Evolutionary conservation across 345 rosid genomes (phyloP).

Genomic region (Eucalyptus tenuipes): DNA sequence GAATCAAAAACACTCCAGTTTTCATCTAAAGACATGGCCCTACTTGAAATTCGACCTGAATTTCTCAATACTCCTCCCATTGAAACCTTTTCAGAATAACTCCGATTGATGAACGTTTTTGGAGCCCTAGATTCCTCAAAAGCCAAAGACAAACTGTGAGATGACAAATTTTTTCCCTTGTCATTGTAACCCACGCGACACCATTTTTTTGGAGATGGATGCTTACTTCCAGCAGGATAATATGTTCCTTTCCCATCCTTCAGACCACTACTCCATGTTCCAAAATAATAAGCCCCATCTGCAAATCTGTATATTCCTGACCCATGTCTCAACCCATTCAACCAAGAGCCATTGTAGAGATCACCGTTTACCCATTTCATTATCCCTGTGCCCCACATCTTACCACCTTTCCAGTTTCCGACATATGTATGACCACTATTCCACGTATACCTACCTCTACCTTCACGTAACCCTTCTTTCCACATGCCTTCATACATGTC

Average conservation of each 20-base stretch:
- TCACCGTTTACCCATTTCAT: constrained; percentile 92
- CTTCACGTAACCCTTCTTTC: constrained; percentile 89
- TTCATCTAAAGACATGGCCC: constrained; percentile 25
- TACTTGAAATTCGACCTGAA: constrained; percentile 41
- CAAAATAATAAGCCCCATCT: constrained; percentile 80
- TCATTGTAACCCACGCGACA: constrained; percentile 29
- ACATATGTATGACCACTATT: constrained; percentile 60
- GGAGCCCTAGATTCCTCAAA: constrained; percentile 24
- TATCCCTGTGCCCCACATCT: constrained; percentile 77
- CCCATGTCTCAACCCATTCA: constrained; percentile 67
- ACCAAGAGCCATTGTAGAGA: constrained; percentile 71
- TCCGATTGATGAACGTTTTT: constrained; percentile 21
- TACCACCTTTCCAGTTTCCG: constrained; percentile 79
- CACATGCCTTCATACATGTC: constrained; percentile 80
- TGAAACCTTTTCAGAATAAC: constrained; percentile 45
- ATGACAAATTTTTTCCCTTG: constrained; percentile 20
- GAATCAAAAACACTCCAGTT: constrained; percentile 13
- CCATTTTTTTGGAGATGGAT: constrained; percentile 53
- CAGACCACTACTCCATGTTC: constrained; percentile 63
- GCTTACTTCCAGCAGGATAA: constrained; percentile 69
- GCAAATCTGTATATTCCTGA: constrained; percentile 69
- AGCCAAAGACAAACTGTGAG: constrained; percentile 32
- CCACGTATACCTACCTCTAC: constrained; percentile 77
- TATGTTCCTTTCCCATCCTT: constrained; percentile 92
- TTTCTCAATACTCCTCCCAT: constrained; percentile 17